Evolutionary conservation across 345 rosid species (phyloP).

Genomic region (sweet orange (Citrus sinensis)): DVS_A1.0 CM039168.1:21254001-21254500

Average conservation of each 20-base stretch:
- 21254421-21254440: slow-evolving; percentile 81
- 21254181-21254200: background rate
- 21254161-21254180: background rate
- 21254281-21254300: background rate
- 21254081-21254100: background rate
- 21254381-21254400: background rate
- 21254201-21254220: background rate
- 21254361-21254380: too few relatives aligned
- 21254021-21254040: background rate
- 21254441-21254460: slow-evolving; percentile 89
- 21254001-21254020: background rate
- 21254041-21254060: background rate
- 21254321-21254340: background rate
- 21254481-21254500: slow-evolving; percentile 84
- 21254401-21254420: slow-evolving; percentile 66
- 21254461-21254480: slow-evolving; percentile 43
- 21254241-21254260: background rate
- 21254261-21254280: background rate
- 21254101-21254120: background rate
- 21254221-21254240: background rate
- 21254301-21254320: background rate
- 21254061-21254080: background rate
- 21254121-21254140: background rate
- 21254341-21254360: background rate
- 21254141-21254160: background rate